phyloP scores from a whole-genome alignment of 2,329 filamentous ascomycete species.

The Seiridium cupressi region DNA sequence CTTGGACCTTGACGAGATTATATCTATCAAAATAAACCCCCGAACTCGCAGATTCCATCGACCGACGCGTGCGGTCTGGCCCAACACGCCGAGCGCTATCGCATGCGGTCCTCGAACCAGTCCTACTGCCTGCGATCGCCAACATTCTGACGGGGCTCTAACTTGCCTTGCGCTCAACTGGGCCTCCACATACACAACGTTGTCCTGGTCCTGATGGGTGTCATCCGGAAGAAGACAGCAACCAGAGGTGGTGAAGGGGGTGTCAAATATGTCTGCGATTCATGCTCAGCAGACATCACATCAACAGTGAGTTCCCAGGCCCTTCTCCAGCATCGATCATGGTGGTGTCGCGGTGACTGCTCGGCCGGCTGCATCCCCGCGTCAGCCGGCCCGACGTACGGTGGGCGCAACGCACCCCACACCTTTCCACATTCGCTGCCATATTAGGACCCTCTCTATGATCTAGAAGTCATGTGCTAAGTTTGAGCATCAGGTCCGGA shows the following conservation, averaged over 20 bases:
- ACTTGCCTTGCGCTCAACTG: neutral
- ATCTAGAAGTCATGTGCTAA: too few species aligned
- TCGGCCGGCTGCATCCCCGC: conserved; percentile 6
- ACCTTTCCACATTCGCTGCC: neutral
- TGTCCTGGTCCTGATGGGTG: conserved; percentile 62
- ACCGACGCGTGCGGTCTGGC: too few species aligned
- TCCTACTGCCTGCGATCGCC: too few species aligned
- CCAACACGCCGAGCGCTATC: too few species aligned
- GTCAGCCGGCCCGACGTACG: neutral
- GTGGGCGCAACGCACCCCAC: neutral
- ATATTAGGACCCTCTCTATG: neutral
- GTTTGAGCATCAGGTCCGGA: conserved; percentile 68
- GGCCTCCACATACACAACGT: conserved; percentile 1
- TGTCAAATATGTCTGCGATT: conserved; percentile 95
- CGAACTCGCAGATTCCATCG: too few species aligned
- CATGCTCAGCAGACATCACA: conserved; percentile 94
- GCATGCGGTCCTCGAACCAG: too few species aligned
- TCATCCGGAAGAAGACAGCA: conserved; percentile 94
- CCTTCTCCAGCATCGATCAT: conserved; percentile 7
- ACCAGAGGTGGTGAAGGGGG: conserved; percentile 81
- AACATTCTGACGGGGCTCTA: too few species aligned
- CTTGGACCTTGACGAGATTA: too few species aligned
- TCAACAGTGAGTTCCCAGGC: conserved; percentile 71
- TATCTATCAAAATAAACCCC: too few species aligned
- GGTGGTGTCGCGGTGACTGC: neutral